phyloP scores from a whole-genome alignment of 2,329 filamentous ascomycete species.

The Dactylellina haptotyla region DNA sequence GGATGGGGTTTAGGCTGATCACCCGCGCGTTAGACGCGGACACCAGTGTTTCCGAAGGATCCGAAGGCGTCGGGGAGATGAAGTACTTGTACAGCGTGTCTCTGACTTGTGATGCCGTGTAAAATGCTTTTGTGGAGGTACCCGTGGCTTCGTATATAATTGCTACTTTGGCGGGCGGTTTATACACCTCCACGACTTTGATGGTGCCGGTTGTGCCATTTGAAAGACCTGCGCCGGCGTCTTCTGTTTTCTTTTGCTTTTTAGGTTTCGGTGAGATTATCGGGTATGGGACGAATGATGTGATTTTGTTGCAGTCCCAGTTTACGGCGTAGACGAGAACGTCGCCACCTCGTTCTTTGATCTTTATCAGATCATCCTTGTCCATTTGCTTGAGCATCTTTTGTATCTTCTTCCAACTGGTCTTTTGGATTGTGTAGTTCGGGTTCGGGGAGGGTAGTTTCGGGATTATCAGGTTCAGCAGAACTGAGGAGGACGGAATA shows the following conservation, averaged over 20 bases:
- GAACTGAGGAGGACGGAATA: constrained; percentile 71
- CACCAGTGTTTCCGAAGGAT: constrained; percentile 65
- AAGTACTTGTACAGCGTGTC: constrained; percentile 69
- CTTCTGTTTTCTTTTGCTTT: constrained; percentile 60
- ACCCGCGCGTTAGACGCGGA: constrained; percentile 70
- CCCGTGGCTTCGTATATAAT: constrained; percentile 33
- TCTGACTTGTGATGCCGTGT: constrained; percentile 71
- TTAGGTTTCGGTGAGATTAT: constrained; percentile 64
- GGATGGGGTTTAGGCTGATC: constrained; percentile 70
- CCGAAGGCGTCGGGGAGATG: constrained; percentile 61
- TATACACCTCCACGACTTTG: constrained; percentile 57
- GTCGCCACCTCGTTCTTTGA: constrained; percentile 73
- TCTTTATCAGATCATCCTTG: constrained; percentile 71
- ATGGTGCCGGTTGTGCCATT: constrained; percentile 42
- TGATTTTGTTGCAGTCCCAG: constrained; percentile 68
- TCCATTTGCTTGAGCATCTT: constrained; percentile 76
- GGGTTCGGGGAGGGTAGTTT: constrained; percentile 67
- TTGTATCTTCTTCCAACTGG: constrained; percentile 75
- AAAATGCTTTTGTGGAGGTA: constrained; percentile 65
- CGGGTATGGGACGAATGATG: constrained; percentile 71
- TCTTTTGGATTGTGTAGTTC: constrained; percentile 71
- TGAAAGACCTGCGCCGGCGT: constrained; percentile 35
- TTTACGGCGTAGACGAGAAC: constrained; percentile 73
- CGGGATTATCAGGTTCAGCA: constrained; percentile 73
- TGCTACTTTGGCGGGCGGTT: constrained; percentile 54